Base-by-base conservation (phyloP, 73 alveolate species). In the Uronychia setigera region DNA sequence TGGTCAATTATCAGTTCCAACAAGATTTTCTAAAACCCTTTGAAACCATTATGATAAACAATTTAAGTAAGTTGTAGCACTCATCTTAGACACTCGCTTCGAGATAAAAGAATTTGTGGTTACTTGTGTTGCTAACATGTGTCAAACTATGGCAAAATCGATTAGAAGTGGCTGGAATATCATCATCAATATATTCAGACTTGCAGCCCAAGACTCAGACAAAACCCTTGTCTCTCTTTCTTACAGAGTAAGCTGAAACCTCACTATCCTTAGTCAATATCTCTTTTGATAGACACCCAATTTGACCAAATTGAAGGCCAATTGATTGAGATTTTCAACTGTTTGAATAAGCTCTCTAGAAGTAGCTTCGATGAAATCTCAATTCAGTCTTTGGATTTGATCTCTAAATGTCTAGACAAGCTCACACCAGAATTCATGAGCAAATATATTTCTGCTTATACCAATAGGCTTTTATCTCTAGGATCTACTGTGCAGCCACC, bases 11-110 rank as follows among this genome's bases (percentile, higher is more conserved):
- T 74, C 67, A 90, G 58, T 94, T 93, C 88, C 83, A 94, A 80
- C 92, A 93, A 79, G 97, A 90, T 31, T 94, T 94, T 79, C 79
- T 94, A 32, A 90, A 90, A 79, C 98, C 98, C 0, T 94, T 94
- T 60, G 97, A 94, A 76, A 82, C 92, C 34, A 94, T 92, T 59
- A 89, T 92, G 97, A 85, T 79, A 1, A 25, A 76, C 35, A 67
- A 92, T 80, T 32, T 46, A 19, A 19, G 67, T 46, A 46, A 19
- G 67, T 46, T 46, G 67, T 46, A 19, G 25, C 31, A 59, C 26
- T 80, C 26, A 32, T 25, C 32, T 19, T 80, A 60, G 87, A 83
- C 59, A 77, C 96, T 0, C 88, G 92, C 32, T 31, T 83, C 34
- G 97, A 88, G 59, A 59, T 35, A 32, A 79, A 92, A 86, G 94